These are phyloP conservation scores for Glycine soja DNA, from an alignment of 306 rosid species.

Conservation along the genomic window DNA sequence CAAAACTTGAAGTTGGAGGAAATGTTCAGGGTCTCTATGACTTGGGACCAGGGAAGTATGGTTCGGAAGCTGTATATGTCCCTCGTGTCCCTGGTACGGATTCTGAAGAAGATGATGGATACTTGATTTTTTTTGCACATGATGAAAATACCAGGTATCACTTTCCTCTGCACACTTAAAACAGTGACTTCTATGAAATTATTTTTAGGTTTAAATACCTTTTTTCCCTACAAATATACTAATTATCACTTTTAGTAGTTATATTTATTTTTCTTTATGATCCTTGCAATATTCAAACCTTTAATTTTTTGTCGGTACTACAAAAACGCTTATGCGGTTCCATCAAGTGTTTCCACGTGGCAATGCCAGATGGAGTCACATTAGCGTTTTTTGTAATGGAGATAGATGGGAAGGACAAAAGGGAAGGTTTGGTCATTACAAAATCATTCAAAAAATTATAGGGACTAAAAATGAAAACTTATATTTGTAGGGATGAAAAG, in stretches of 20 bases:
- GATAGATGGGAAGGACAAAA: neutral
- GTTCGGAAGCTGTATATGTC: conserved; percentile 89
- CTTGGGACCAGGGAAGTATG: conserved; percentile 80
- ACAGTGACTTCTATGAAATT: conserved; percentile 6
- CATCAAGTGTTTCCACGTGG: neutral
- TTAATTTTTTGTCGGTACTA: neutral
- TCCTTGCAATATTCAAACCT: neutral
- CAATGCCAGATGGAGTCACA: neutral
- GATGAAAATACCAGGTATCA: conserved; percentile 79
- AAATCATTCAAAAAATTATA: neutral
- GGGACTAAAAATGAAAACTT: neutral
- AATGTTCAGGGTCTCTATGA: conserved; percentile 79
- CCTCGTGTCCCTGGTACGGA: conserved; percentile 70
- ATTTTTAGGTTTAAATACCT: neutral
- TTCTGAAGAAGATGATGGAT: conserved; percentile 97
- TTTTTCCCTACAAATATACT: neutral
- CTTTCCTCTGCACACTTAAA: conserved; percentile 21
- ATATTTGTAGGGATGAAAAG: neutral
- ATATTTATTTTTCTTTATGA: neutral
- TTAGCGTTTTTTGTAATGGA: neutral
- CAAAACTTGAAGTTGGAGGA: conserved; percentile 84
- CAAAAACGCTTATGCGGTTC: neutral
- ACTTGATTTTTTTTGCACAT: conserved; percentile 81
- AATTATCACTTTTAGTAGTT: neutral
- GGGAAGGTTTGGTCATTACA: neutral